phyloP scores from a whole-genome alignment of 176 grass and related monocot genomes.

The Dendrocalamus sinicus region DNA sequence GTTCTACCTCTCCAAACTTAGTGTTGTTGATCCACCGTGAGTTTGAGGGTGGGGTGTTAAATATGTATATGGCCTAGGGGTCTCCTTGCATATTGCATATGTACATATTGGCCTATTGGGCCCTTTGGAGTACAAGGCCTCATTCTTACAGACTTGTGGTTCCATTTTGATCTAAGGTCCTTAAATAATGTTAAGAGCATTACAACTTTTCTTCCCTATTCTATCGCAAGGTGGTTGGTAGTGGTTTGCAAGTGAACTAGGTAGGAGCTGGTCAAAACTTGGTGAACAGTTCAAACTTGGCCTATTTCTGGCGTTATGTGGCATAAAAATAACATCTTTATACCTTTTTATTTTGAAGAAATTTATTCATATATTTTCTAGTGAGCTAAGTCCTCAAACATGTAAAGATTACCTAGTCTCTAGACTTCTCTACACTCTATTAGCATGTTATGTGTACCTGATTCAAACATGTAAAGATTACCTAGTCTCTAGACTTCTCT shows the following conservation, averaged over 20 bases:
- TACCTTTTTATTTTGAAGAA: background rate
- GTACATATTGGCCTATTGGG: too few relatives aligned
- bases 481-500: background rate
- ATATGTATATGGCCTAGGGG: too few relatives aligned
- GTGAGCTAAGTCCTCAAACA: background rate
- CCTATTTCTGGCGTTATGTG: conserved; percentile 20
- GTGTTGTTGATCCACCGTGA: too few relatives aligned
- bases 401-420: background rate
- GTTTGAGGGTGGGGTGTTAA: too few relatives aligned
- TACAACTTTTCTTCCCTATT: conserved; percentile 5
- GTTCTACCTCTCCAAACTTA: too few relatives aligned
- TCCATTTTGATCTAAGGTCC: conserved; percentile 20
- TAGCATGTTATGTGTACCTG: background rate
- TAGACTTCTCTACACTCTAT: background rate
- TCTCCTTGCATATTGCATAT: too few relatives aligned
- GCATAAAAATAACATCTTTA: conserved; percentile 32
- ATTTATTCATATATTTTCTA: conserved; percentile 9
- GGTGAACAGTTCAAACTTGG: background rate
- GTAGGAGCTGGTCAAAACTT: conserved; percentile 16
- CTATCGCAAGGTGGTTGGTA: conserved; percentile 5
- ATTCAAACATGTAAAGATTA: background rate
- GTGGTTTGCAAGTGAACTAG: conserved; percentile 12
- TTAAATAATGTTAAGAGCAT: conserved; percentile 8
- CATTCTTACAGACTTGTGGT: background rate
- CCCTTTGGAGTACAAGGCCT: too few relatives aligned